These are phyloP conservation scores for Ampelomyces quisqualis DNA, from an alignment of 2,329 filamentous ascomycete species.

Conservation along the genomic window DNA sequence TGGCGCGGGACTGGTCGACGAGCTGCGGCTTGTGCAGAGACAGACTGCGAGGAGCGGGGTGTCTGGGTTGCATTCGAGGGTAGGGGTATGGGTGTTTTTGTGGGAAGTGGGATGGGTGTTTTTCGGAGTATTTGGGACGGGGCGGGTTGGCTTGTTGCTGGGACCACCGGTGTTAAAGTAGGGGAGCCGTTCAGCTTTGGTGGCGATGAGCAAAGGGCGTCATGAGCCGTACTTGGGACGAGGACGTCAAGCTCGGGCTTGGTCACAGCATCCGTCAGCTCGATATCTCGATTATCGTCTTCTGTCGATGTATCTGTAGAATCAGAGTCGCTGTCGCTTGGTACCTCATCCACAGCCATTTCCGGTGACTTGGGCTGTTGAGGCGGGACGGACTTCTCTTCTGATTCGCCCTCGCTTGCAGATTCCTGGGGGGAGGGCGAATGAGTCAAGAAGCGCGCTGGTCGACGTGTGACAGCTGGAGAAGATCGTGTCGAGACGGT, in stretches of 20 bases:
- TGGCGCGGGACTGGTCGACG: slow-evolving; percentile 7
- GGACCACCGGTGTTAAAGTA: no score
- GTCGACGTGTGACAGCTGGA: slow-evolving; percentile 18
- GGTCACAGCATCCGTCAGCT: no score
- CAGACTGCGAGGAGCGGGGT: slow-evolving; percentile 3
- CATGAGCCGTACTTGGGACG: no score
- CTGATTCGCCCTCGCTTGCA: slow-evolving; percentile 16
- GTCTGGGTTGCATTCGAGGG: not conserved
- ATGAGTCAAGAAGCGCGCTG: slow-evolving; percentile 27
- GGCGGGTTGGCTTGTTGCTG: slow-evolving; percentile 7
- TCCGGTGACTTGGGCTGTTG: not conserved
- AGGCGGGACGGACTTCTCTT: not conserved
- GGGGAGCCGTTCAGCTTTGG: no score
- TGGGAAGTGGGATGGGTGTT: slow-evolving; percentile 2
- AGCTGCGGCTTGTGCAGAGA: slow-evolving; percentile 11
- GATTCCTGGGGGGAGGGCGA: slow-evolving; percentile 24
- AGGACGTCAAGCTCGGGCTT: no score
- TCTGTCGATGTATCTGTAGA: not conserved
- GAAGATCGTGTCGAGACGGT: slow-evolving; percentile 22
- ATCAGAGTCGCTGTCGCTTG: not conserved
- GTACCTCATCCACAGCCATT: not conserved
- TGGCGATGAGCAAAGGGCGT: no score
- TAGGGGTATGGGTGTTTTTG: no score
- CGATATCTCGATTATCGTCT: no score
- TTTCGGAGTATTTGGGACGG: slow-evolving; percentile 7